Percentiles rank a stretch among this genome's conserved stretches.
Evolutionary conservation across 345 rosid genomes (phyloP).

Genomic region (Laguncularia racemosa): DNA sequence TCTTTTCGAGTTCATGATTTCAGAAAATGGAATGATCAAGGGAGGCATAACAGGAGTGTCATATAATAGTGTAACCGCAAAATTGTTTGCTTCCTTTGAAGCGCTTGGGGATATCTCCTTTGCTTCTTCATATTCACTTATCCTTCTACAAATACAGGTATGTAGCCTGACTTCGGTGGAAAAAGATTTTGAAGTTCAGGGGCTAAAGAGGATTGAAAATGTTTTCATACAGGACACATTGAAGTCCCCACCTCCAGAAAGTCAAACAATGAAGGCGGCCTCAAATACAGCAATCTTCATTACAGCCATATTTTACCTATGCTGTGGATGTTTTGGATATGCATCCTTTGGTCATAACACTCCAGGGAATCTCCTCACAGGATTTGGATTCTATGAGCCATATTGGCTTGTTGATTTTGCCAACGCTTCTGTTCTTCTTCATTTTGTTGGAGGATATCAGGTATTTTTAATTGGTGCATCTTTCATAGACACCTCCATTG

Average conservation of each 20-base stretch:
- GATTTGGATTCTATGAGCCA: constrained; percentile 42
- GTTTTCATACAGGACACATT: constrained; percentile 25
- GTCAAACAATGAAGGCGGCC: constrained; percentile 38
- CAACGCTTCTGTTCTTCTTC: constrained; percentile 37
- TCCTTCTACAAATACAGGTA: constrained; percentile 37
- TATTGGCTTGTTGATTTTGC: constrained; percentile 50
- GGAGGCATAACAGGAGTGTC: constrained; percentile 24
- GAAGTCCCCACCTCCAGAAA: constrained; percentile 43
- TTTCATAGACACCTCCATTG: too few species aligned
- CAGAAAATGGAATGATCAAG: constrained; percentile 26
- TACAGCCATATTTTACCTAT: constrained; percentile 33
- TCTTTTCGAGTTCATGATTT: neutral
- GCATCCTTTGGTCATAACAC: constrained; percentile 46
- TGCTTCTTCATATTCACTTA: constrained; percentile 23
- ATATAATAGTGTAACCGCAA: constrained; percentile 11
- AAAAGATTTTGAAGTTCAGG: neutral
- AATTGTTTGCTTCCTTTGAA: constrained; percentile 13
- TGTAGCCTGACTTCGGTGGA: too few species aligned
- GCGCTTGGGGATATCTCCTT: constrained; percentile 29
- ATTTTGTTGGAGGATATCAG: constrained; percentile 50
- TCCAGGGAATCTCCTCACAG: constrained; percentile 48
- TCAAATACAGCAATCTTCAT: constrained; percentile 16
- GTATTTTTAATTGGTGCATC: constrained; percentile 8
- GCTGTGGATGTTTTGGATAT: constrained; percentile 40
- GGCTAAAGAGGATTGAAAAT: neutral